phyloP scores from a whole-genome alignment of 257 asterid species.

The Phtheirospermum japonicum region DNA sequence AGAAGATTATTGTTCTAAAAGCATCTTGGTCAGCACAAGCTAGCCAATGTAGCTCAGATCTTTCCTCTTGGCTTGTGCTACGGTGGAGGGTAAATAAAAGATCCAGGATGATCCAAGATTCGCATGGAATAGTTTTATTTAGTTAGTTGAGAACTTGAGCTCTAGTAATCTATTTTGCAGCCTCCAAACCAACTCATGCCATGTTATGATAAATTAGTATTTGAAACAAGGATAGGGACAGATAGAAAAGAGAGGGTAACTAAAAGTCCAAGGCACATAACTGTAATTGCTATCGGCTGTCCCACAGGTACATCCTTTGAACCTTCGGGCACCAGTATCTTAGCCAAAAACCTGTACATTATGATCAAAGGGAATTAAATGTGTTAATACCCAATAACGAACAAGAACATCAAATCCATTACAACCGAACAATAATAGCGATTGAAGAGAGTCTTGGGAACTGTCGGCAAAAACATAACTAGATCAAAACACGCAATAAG shows the following conservation, averaged over 20 bases:
- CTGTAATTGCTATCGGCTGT: slow-evolving; percentile 95
- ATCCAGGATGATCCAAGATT: slow-evolving; percentile 1
- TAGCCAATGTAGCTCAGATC: slow-evolving; percentile 11
- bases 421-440: slow-evolving; percentile 25
- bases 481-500: slow-evolving; percentile 19
- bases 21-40: slow-evolving; percentile 10
- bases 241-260: slow-evolving; percentile 23
- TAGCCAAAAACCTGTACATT: slow-evolving; percentile 77
- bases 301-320: slow-evolving; percentile 98
- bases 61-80: not conserved
- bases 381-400: slow-evolving; percentile 18
- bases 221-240: slow-evolving; percentile 14
- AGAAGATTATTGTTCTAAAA: slow-evolving; percentile 14
- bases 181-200: slow-evolving; percentile 20
- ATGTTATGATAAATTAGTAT: slow-evolving; percentile 16
- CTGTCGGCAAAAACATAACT: slow-evolving; percentile 13
- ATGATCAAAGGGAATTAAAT: slow-evolving; percentile 23
- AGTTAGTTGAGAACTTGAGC: slow-evolving; percentile 23
- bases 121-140: slow-evolving; percentile 12
- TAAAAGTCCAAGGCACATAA: slow-evolving; percentile 40
- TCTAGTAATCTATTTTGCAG: slow-evolving; percentile 22
- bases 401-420: slow-evolving; percentile 12
- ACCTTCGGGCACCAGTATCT: slow-evolving; percentile 94
- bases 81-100: not conserved
- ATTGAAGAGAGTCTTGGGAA: slow-evolving; percentile 4